These are phyloP conservation scores for Vaccinium darrowii DNA, from an alignment of 148 eudicot genomes.

Conservation along the genomic window DNA sequence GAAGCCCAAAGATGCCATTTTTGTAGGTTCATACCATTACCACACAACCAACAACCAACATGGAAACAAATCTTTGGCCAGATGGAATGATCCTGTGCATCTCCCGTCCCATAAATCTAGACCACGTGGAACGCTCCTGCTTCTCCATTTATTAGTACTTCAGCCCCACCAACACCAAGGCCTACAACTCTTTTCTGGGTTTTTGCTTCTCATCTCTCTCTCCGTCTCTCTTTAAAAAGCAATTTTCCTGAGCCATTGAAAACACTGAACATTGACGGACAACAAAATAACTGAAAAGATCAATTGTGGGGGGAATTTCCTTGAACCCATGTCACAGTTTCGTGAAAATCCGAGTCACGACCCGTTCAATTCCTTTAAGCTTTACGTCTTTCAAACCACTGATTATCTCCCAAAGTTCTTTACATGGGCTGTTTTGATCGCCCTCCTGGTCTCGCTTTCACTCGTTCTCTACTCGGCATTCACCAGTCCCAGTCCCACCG, in stretches of 20 bases:
- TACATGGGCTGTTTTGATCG: conserved; percentile 22
- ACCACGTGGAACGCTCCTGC: conserved; percentile 1
- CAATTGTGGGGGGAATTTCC: neutral
- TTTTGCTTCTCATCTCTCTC: neutral
- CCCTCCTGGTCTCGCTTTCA: conserved; percentile 29
- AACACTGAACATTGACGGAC: too few relatives aligned
- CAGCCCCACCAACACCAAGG: neutral
- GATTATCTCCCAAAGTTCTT: conserved; percentile 19
- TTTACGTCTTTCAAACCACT: neutral
- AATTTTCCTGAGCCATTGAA: too few relatives aligned
- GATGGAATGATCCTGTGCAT: neutral
- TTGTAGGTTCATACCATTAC: neutral
- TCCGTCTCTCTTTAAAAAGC: neutral
- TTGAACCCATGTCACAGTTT: conserved; percentile 11
- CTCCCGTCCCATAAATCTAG: neutral
- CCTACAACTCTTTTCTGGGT: neutral
- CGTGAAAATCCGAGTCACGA: conserved; percentile 26
- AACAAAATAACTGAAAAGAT: neutral
- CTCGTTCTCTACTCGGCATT: conserved; percentile 23
- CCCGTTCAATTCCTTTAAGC: conserved; percentile 21
- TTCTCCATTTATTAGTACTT: neutral
- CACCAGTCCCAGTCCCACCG: conserved; percentile 19
- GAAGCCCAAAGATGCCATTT: too few relatives aligned
- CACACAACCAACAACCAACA: neutral
- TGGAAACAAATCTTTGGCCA: neutral